phyloP scores from a whole-genome alignment of 805 yeast species.

The Cyberlindnera japonica region DNA sequence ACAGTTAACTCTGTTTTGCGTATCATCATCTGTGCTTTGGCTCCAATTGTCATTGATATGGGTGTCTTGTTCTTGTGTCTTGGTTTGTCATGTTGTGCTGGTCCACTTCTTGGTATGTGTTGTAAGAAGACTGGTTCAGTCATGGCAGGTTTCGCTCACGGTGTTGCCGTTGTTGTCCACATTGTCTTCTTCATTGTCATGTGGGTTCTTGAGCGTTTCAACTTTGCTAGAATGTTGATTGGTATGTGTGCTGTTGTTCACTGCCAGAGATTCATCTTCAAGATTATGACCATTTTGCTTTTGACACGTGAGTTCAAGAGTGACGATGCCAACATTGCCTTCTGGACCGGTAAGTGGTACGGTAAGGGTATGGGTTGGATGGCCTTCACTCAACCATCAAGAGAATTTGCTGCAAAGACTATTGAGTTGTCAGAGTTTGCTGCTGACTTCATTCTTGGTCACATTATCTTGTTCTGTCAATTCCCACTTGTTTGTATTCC shows the following conservation, averaged over 20 bases:
- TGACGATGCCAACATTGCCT: constrained; percentile 93
- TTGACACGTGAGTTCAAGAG: constrained; percentile 95
- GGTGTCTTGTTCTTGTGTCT: constrained; percentile 78
- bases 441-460: constrained; percentile 94
- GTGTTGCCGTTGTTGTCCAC: constrained; percentile 86
- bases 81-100: constrained; percentile 92
- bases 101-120: constrained; percentile 91
- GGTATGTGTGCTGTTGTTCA: constrained; percentile 84
- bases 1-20: constrained; percentile 68
- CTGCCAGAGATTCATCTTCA: constrained; percentile 84
- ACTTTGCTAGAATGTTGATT: constrained; percentile 78
- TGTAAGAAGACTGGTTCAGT: constrained; percentile 97
- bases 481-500: constrained; percentile 86
- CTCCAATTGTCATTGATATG: constrained; percentile 85
- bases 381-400: constrained; percentile 92
- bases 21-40: constrained; percentile 76
- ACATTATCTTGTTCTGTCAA: constrained; percentile 80
- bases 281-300: constrained; percentile 69
- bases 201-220: constrained; percentile 97
- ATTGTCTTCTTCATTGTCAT: constrained; percentile 85
- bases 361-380: constrained; percentile 89
- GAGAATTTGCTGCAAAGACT: constrained; percentile 92
- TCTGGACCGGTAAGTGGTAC: constrained; percentile 99
- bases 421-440: constrained; percentile 95
- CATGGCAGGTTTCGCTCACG: constrained; percentile 93